These are phyloP conservation scores for Micractinium conductrix DNA, from an alignment of 139 green algal species.

Conservation along the genomic window DNA sequence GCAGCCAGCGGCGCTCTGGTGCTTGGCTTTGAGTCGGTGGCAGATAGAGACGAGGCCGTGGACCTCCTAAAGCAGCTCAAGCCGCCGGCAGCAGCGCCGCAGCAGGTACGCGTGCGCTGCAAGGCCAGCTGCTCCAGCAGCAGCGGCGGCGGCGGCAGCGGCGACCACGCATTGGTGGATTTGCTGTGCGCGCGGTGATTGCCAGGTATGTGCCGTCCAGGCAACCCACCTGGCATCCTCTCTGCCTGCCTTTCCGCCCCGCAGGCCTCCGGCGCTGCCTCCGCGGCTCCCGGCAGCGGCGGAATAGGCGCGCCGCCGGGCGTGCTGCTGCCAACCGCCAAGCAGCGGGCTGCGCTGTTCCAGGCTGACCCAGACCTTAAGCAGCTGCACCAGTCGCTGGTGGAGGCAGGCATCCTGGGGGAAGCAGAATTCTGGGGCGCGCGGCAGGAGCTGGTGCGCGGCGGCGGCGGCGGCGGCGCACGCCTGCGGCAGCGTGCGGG, in stretches of 20 bases:
- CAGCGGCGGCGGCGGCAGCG: background rate
- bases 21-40: constrained; percentile 34
- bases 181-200: too few species aligned
- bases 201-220: too few species aligned
- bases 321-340: constrained; percentile 13
- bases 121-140: background rate
- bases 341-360: constrained; percentile 28
- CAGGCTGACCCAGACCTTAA: constrained; percentile 47
- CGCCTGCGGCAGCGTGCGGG: constrained; percentile 40
- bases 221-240: too few species aligned
- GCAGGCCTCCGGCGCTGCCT: too few species aligned
- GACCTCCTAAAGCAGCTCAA: constrained; percentile 39
- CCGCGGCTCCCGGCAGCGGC: background rate
- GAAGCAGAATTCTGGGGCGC: constrained; percentile 62
- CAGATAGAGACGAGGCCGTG: constrained; percentile 40
- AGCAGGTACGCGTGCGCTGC: too few species aligned
- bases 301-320: background rate
- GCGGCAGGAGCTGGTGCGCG: constrained; percentile 31
- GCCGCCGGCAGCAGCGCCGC: background rate
- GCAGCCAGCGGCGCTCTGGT: constrained; percentile 2
- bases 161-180: too few species aligned
- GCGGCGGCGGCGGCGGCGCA: background rate
- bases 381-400: constrained; percentile 53
- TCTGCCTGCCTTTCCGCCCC: too few species aligned
- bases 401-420: constrained; percentile 47